Conservation (phyloP, 2,329 filamentous ascomycete species). For the Aspergillus costaricaensis region DNA sequence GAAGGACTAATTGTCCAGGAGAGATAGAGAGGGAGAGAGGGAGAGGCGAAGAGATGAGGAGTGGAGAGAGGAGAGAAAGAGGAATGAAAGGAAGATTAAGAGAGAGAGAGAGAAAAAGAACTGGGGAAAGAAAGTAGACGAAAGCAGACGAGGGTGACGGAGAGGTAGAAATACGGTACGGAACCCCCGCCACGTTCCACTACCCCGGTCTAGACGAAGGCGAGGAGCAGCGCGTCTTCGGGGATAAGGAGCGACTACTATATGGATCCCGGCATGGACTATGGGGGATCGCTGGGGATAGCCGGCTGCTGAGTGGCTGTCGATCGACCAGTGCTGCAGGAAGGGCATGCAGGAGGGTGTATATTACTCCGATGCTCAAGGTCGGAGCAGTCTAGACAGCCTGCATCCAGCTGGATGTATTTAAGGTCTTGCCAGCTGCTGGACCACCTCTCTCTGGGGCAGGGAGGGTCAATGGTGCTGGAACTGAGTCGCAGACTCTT, state of each 20-base stretch:
- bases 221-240: neutral
- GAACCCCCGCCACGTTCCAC: slow-evolving; percentile 16
- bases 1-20: slow-evolving; percentile 15
- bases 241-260: neutral
- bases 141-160: neutral
- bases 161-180: slow-evolving; percentile 21
- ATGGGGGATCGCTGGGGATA: neutral
- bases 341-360: neutral
- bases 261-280: neutral
- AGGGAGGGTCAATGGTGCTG: neutral
- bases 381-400: neutral
- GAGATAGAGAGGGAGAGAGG: neutral
- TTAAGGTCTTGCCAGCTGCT: neutral
- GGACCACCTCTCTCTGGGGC: neutral
- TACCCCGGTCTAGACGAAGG: slow-evolving; percentile 5
- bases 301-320: neutral
- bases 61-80: slow-evolving; percentile 5
- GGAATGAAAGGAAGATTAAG: slow-evolving; percentile 13
- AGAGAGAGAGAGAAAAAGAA: slow-evolving; percentile 12
- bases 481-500: neutral
- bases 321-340: neutral
- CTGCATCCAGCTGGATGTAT: neutral
- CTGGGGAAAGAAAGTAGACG: neutral
- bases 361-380: neutral
- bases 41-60: slow-evolving; percentile 5